Conservation (phyloP, 2,329 filamentous ascomycete genomes). For the Lachnellula cervina region DNA sequence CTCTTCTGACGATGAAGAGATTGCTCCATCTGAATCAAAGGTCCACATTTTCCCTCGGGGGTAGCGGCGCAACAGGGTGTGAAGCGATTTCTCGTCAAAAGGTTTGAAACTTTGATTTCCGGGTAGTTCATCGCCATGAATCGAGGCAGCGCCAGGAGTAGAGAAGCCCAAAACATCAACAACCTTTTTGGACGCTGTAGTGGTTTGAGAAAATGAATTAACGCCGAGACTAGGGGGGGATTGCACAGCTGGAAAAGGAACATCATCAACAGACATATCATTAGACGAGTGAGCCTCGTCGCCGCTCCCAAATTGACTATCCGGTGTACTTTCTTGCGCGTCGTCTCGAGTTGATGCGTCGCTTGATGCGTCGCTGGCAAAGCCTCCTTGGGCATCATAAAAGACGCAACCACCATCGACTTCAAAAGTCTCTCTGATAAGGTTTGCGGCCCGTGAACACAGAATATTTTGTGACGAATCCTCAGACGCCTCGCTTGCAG, state of each 20-base stretch:
- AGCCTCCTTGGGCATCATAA: constrained; percentile 30
- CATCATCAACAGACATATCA: neutral
- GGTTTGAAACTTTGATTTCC: constrained; percentile 24
- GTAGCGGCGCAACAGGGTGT: constrained; percentile 38
- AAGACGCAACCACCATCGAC: constrained; percentile 32
- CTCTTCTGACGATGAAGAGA: constrained; percentile 42
- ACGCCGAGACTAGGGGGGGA: neutral
- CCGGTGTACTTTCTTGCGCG: constrained; percentile 7
- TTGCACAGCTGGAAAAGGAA: too few species aligned
- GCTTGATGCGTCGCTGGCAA: constrained; percentile 17
- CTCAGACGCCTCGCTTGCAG: constrained; percentile 22
- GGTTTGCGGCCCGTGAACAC: constrained; percentile 30
- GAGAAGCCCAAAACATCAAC: constrained; percentile 31
- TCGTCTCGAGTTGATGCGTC: constrained; percentile 1
- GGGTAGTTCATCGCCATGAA: constrained; percentile 27
- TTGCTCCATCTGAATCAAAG: constrained; percentile 38
- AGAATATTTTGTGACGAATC: constrained; percentile 23
- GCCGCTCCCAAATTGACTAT: constrained; percentile 15
- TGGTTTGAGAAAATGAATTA: constrained; percentile 15
- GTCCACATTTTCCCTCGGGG: constrained; percentile 44
- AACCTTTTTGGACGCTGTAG: constrained; percentile 13
- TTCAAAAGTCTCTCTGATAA: constrained; percentile 32
- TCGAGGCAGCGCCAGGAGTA: constrained; percentile 26
- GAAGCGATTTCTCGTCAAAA: constrained; percentile 27
- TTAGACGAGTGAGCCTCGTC: constrained; percentile 9